Evolutionary conservation across 805 yeast genomes (phyloP), one percentile per base, ranked within the genome.

Genomic region (Blastobotrys americana): DNA sequence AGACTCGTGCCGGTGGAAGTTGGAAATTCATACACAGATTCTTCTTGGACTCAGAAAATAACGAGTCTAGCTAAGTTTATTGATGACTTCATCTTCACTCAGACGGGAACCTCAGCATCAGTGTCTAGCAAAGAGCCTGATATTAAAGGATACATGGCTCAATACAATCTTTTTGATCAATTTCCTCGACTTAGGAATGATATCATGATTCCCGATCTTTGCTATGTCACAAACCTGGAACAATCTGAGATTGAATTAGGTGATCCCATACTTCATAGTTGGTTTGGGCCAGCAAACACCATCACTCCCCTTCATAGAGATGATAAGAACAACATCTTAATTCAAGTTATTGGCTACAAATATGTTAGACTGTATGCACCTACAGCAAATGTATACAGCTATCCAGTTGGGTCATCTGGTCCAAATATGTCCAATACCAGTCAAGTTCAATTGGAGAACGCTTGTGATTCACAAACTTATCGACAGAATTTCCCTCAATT

Each of bases 261-360:
- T 16, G 28, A 40, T 10, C 43, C 46, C 13, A 37, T 43, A 10
- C 34, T 50, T 1, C 53, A 56, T 39, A 44, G 50, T 8, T 56
- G 60, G 60, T 42, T 56, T 15, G 60, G 60, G 3, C 58, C 60
- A 5, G 28, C 44, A 3, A 48, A 50, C 10, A 56, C 60, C 2
- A 48, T 56, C 5, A 48, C 58, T 1, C 60, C 60, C n/a, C 49
- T 55, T 5, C 60, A 56, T 43, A 51, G 51, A 4, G 60, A 56
- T 38, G 43, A 45, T 36, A 42, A 51, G 31, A 35, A 51, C 37
- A 56, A 56, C 41, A 38, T 56, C 15, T 47, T 56, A 4, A 52
- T 47, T 3, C 60, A 56, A 38, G 51, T 46, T 3, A 58, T 54
- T 10, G 60, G 60, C 33, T 56, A 50, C 35, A 56, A 56, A 25